Conservation (phyloP, 2,329 filamentous ascomycete genomes). For the Alternaria viburni region DNA sequence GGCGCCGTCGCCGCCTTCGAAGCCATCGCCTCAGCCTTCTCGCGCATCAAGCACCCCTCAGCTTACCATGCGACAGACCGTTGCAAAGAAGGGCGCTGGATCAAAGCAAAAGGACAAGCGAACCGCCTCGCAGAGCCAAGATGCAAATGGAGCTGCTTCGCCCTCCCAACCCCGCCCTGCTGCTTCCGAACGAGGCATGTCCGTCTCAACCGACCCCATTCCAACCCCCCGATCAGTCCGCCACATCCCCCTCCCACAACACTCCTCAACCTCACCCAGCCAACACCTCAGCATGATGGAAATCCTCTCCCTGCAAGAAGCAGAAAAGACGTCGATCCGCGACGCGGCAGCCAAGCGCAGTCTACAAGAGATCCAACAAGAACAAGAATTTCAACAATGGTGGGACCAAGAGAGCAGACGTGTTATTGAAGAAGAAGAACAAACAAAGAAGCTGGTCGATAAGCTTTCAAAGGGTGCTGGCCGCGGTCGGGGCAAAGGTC, state of each 20-base stretch:
- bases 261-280: constrained; percentile 67
- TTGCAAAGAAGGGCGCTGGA: constrained; percentile 46
- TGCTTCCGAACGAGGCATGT: constrained; percentile 41
- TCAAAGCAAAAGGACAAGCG: constrained; percentile 38
- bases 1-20: constrained; percentile 16
- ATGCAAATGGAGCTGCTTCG: constrained; percentile 19
- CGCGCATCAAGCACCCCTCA: constrained; percentile 52
- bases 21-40: constrained; percentile 22
- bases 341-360: constrained; percentile 88
- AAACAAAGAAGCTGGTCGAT: constrained; percentile 47
- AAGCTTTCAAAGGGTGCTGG: constrained; percentile 26
- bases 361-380: constrained; percentile 91
- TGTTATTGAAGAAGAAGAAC: constrained; percentile 66
- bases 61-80: constrained; percentile 67
- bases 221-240: constrained; percentile 54
- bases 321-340: constrained; percentile 80
- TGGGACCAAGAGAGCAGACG: constrained; percentile 86
- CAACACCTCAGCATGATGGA: constrained; percentile 80
- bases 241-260: constrained; percentile 60
- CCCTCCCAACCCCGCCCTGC: constrained; percentile 35
- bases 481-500: constrained; percentile 35
- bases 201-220: constrained; percentile 43
- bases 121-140: constrained; percentile 16
- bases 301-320: constrained; percentile 85
- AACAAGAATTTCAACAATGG: constrained; percentile 97